Base-by-base conservation (phyloP, 2,329 filamentous ascomycete genomes). In the Acarospora socialis region DNA sequence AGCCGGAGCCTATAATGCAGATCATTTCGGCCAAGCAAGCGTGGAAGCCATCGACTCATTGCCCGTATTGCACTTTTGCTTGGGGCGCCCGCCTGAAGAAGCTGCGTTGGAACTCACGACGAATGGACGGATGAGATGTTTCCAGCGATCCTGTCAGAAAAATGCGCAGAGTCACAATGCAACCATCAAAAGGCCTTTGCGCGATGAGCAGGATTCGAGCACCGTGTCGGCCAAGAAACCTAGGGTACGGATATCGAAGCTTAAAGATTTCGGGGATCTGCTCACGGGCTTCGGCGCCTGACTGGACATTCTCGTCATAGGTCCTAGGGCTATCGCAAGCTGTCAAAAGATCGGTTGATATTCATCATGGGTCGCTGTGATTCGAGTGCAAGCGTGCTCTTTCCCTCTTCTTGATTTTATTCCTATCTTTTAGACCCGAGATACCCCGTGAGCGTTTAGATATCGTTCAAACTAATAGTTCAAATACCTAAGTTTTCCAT, bases 181-280 rank as follows among this genome's bases (percentile, higher is more conserved):
- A 10, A 10, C 23, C 16, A 4, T 15, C 6, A 25, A 25, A 25
- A n/a, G 23, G 7, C 23, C 23, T 6, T 12, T 10, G 23, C 12
- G 23, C 8, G 23, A 25, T 13, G 23, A n/a, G 16, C 4, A 13
- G 12, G 12, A 7, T 13, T 6, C 16, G 23, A 25, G 23, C 8
- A 15, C 12, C 7, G 12, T 13, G 23, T 15, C 24, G 20, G 12
- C n/a, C 5, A 36, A 32, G 13, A 36, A 34, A 32, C 34, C 21
- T 7, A 36, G 23, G 14, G 18, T 36, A 10, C 34, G 37, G 4
- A 23, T 21, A 4, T 34, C 34, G 14, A 33, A 31, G 16, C 37
- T 28, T 7, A 30, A 34, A 19, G 28, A 27, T 15, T 13, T 39
- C 17, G 34, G 30, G 15, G 37, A 31, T 25, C 13, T 36, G 16